These are phyloP conservation scores for Heracleum sosnowskyi DNA, from an alignment of 129 eudicot genomes.

Conservation along the genomic window DNA sequence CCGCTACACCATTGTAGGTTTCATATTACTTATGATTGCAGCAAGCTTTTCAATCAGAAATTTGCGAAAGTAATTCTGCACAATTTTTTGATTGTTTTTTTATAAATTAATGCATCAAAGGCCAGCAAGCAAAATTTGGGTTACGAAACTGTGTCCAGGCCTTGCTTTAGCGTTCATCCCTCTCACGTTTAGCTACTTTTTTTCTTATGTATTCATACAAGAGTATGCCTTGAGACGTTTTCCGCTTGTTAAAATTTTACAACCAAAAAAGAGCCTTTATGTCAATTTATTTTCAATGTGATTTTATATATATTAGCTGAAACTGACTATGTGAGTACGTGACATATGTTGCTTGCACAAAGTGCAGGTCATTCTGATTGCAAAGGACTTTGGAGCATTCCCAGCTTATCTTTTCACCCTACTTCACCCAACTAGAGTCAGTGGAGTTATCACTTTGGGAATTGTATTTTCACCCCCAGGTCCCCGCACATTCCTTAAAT, in stretches of 20 bases:
- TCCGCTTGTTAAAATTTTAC: neutral
- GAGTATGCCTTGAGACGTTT: neutral
- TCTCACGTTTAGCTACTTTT: neutral
- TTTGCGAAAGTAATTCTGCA: neutral
- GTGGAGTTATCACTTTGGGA: slow-evolving; percentile 11
- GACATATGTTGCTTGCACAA: neutral
- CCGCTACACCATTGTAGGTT: neutral
- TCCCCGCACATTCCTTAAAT: neutral
- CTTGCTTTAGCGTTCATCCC: neutral
- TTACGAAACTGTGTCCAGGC: neutral
- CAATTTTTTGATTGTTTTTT: neutral
- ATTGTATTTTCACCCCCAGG: slow-evolving; percentile 9
- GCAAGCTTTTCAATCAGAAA: neutral
- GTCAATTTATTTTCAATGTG: neutral
- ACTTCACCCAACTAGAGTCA: slow-evolving; percentile 21
- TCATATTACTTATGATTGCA: neutral
- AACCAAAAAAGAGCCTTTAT: neutral
- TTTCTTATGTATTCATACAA: neutral
- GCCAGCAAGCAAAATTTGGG: neutral
- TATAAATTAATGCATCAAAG: neutral
- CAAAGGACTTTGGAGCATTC: slow-evolving; percentile 28
- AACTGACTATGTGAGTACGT: neutral
- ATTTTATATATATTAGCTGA: neutral
- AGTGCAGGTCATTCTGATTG: slow-evolving; percentile 24
- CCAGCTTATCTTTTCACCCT: slow-evolving; percentile 18